Conservation (phyloP, 129 eudicot genomes). For the Tagetes patula region DNA sequence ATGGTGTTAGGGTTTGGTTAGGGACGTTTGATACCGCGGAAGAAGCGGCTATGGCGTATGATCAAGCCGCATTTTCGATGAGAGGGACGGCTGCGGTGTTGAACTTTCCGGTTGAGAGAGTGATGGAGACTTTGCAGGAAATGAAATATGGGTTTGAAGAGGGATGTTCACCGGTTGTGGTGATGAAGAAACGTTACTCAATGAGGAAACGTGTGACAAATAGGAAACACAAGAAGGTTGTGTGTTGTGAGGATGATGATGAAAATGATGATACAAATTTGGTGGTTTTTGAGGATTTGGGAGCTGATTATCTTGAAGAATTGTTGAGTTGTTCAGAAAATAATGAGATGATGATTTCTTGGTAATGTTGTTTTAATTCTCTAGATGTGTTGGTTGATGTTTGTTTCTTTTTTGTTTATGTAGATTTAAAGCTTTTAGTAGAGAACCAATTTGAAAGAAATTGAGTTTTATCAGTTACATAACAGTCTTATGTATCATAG, state of each 20-base stretch:
- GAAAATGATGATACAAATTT: slow-evolving; percentile 7
- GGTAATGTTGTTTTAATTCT: slow-evolving; percentile 19
- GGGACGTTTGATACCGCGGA: slow-evolving; percentile 86
- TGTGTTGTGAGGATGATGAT: slow-evolving; percentile 24
- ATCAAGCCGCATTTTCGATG: slow-evolving; percentile 81
- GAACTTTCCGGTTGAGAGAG: slow-evolving; percentile 73
- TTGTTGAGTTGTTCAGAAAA: slow-evolving; percentile 50
- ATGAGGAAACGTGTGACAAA: slow-evolving; percentile 46
- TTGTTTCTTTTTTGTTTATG: slow-evolving; percentile 14
- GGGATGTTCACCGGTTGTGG: slow-evolving; percentile 79
- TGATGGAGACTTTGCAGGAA: slow-evolving; percentile 57
- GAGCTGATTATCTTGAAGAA: slow-evolving; percentile 64
- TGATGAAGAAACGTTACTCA: slow-evolving; percentile 62
- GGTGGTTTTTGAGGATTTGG: slow-evolving; percentile 87
- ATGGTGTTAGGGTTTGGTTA: slow-evolving; percentile 75
- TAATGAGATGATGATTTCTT: slow-evolving; percentile 24
- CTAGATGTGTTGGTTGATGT: neutral
- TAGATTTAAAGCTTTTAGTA: neutral
- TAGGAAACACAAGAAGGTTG: slow-evolving; percentile 31
- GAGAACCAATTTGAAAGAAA: neutral
- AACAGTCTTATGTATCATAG: neutral
- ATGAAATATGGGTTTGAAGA: slow-evolving; percentile 51
- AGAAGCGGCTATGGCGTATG: slow-evolving; percentile 83
- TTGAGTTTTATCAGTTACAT: neutral
- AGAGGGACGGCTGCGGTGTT: slow-evolving; percentile 67